These are phyloP conservation scores for Dipsacomyces acuminosporus DNA, from an alignment of 371 early-diverging fungal species.

Conservation along the genomic window DNA sequence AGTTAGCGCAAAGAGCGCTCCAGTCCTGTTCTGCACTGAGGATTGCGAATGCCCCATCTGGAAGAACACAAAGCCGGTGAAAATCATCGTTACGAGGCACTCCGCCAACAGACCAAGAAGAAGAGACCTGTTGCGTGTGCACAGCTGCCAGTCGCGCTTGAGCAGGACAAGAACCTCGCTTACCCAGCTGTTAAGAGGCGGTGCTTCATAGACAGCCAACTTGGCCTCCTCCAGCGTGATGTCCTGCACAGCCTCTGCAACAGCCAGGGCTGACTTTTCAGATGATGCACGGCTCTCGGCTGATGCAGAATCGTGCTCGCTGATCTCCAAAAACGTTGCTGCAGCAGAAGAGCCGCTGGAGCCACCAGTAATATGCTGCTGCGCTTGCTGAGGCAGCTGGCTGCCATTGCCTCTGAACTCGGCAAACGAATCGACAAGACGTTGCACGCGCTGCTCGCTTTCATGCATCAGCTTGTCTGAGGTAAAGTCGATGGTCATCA, in stretches of 20 bases:
- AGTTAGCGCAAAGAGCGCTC: conserved; percentile 34
- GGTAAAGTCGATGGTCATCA: conserved; percentile 42
- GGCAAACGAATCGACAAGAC: conserved; percentile 26
- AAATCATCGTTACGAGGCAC: conserved; percentile 21
- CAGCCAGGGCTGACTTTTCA: too few relatives aligned
- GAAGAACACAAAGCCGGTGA: conserved; percentile 46
- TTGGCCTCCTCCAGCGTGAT: conserved; percentile 30
- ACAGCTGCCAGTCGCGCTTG: conserved; percentile 37
- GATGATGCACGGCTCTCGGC: too few relatives aligned
- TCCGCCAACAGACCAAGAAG: conserved; percentile 19
- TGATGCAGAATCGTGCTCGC: too few relatives aligned
- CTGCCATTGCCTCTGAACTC: conserved; percentile 5
- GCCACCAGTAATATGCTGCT: conserved; percentile 1
- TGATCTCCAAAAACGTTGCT: background rate
- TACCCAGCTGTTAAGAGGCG: conserved; percentile 35
- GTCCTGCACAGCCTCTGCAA: conserved; percentile 10
- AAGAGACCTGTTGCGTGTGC: conserved; percentile 19
- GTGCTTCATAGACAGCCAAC: conserved; percentile 15
- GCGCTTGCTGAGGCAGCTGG: background rate
- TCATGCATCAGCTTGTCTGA: conserved; percentile 15
- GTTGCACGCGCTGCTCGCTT: conserved; percentile 32
- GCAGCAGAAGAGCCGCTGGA: background rate
- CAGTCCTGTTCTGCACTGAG: conserved; percentile 44
- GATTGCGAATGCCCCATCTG: conserved; percentile 29
- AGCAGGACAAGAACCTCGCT: conserved; percentile 27